Base-by-base conservation (phyloP, 1,284 basidiomycete genomes). In the Austroboletus niveus region DNA sequence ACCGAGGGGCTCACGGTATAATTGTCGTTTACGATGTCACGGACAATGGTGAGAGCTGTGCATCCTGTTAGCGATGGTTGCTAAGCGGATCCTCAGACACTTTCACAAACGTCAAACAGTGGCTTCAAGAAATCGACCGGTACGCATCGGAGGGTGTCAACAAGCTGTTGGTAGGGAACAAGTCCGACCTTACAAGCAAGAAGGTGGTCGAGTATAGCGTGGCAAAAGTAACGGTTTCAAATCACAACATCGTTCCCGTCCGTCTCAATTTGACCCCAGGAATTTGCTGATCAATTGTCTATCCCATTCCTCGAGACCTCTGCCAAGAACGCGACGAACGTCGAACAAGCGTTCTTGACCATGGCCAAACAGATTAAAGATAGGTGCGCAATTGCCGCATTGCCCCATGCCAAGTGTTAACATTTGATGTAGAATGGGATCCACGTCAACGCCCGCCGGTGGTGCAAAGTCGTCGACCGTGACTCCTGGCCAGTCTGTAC, bases 11-110 rank as follows among this genome's bases (percentile, higher is more conserved):
- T 43, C 93, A 96, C 68, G 94, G 94, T 62, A 98, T 98, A 72
- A 95, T 98, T 64, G 93, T 99, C 56, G 96, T 99, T 41, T 99
- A 99, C 79, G 97, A 99, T 73, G 96, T 99, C 45, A 99, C 96
- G 48, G 96, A 99, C 77, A 94, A 93, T 67, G 93, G 94, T 89
- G 70, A 60, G 75, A 39, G 20, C 34, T 20, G 47, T 20, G 15
- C 41, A 43, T 54, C 34, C 30, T 41, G 41, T 31, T 31, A 38
- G 5, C 47, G 11, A 39, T 49, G 41, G 44, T 59, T 54, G 48
- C 55, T 50, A 45, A 50, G 52, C 32, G 11, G 9, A 24, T 36
- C 24, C 39, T 9, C 49, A 94, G 94, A 98, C 66, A 95, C 94
- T 15, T 98, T 97, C 78, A 87, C 89, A 65, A 98, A 99, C 66